A percentile compares a stretch with the other conserved stretches of the same genome.
These are phyloP conservation scores for Ormosia emarginata DNA, from an alignment of 306 rosid species.

Conservation along the genomic window DNA sequence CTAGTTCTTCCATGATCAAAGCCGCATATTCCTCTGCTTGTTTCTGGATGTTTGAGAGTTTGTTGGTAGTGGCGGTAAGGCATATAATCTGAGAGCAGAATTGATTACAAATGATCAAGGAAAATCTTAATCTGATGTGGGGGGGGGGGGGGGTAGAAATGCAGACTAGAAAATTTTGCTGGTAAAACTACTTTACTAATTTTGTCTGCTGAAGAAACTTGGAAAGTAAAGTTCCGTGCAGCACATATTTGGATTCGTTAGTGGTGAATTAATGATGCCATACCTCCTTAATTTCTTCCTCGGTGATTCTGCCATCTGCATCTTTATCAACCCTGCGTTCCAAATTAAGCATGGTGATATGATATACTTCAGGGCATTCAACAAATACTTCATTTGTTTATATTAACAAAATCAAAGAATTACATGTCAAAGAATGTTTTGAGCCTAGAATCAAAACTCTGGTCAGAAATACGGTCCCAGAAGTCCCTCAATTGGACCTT, in stretches of 20 bases:
- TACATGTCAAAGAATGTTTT: slow-evolving; percentile 75
- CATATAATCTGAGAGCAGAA: slow-evolving; percentile 49
- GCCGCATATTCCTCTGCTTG: slow-evolving; percentile 73
- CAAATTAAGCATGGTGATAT: not conserved
- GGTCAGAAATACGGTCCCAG: slow-evolving; percentile 63
- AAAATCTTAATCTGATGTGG: not conserved
- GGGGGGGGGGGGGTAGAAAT: not conserved
- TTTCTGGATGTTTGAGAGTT: slow-evolving; percentile 53
- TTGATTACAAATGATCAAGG: not conserved
- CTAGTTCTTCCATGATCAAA: slow-evolving; percentile 79
- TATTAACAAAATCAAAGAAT: not conserved
- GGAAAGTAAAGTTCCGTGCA: not conserved
- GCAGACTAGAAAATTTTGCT: not conserved
- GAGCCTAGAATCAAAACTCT: slow-evolving; percentile 64
- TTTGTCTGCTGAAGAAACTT: not conserved
- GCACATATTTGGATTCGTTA: not conserved
- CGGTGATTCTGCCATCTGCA: slow-evolving; percentile 70
- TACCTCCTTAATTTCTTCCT: slow-evolving; percentile 66
- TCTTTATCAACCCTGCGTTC: slow-evolving; percentile 69
- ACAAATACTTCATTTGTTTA: not conserved
- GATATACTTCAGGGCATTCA: slow-evolving; percentile 2
- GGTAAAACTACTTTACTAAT: slow-evolving; percentile 1
- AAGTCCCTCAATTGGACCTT: slow-evolving; percentile 59
- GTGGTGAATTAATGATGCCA: not conserved
- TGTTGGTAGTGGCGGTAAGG: slow-evolving; percentile 67